Evolutionary conservation across 305 asterid species (phyloP), one percentile per base, ranked within the genome.

Genomic region (Solanum aculeatissimum): DNA sequence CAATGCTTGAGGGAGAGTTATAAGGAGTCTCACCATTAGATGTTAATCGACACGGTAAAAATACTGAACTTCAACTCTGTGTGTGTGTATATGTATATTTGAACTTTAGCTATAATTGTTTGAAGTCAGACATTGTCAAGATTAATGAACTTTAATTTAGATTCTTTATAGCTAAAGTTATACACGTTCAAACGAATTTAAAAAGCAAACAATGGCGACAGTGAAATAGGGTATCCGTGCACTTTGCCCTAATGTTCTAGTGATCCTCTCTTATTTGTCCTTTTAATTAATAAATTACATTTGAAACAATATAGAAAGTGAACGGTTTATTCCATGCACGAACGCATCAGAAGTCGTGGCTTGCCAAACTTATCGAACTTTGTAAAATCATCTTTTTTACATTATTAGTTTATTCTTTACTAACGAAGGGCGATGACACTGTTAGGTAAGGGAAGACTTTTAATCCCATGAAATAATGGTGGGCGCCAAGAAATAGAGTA

Each of bases 341-440:
- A 53, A 80, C 19, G 87, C 83, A 72, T 25, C 11, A 62, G 21
- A 87, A 84, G 89, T 87, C 86, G 27, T 81, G 68, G 82, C 32
- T 43, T 75, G 84, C 87, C 89, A 63, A 87, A 87, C 87, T 84
- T 69, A 80, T 86, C 81, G 85, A 86, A 74, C 74, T 87, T 84
- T 57, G 32, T 32, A 62, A 84, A 35, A 65, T 47, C 10, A 6
- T 57, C 21, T 79, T 27, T 23, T 72, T 47, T 27, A 49, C 45
- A 49, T 9, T 25, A 75, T 74, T 74, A 47, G 60, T 43, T 42
- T 40, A 70, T 19, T 42, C n/a, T 70, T n/a, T 47, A 75, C 16
- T 47, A 75, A 49, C 18, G 54, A 25, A 25, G 62, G 38, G 84
- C 80, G 57, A 27, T 42, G 54, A 23, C 43, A 49, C 66, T 12